A percentile compares a stretch with the other conserved stretches of the same genome.
These are phyloP conservation scores for Metschnikowia drakensbergensis DNA, from an alignment of 805 yeast genomes.

Conservation along the genomic window DNA sequence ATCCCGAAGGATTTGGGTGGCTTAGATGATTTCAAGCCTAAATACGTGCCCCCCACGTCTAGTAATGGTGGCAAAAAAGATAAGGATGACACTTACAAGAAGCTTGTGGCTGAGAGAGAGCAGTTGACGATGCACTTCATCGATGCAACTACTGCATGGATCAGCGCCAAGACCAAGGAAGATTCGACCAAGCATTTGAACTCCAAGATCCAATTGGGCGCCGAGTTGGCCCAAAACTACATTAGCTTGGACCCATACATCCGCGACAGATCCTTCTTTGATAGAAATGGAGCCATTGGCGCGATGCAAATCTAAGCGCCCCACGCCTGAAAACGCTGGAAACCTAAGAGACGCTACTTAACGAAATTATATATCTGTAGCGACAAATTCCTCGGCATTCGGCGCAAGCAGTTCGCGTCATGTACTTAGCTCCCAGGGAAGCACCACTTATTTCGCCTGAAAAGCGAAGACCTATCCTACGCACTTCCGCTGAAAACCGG, in stretches of 20 bases:
- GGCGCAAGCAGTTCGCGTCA: too few relatives aligned
- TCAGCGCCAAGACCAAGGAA: conserved; percentile 55
- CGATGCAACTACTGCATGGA: conserved; percentile 72
- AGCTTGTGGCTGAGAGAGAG: conserved; percentile 50
- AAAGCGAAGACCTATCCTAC: too few relatives aligned
- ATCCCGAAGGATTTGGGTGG: conserved; percentile 80
- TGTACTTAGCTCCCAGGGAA: too few relatives aligned
- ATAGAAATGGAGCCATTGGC: conserved; percentile 17
- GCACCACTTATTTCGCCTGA: too few relatives aligned
- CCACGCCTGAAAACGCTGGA: not conserved
- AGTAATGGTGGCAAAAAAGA: conserved; percentile 39
- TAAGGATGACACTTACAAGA: conserved; percentile 42
- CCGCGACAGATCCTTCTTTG: conserved; percentile 17
- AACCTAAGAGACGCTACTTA: not conserved
- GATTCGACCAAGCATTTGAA: conserved; percentile 47
- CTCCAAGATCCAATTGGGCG: conserved; percentile 52
- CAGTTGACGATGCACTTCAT: conserved; percentile 51
- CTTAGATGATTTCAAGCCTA: conserved; percentile 51
- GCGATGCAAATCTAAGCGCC: conserved; percentile 6
- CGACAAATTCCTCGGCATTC: too few relatives aligned
- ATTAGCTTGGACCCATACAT: conserved; percentile 45
- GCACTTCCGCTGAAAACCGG: too few relatives aligned
- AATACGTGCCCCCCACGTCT: conserved; percentile 62
- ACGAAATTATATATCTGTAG: not conserved
- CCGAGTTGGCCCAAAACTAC: conserved; percentile 58